Conservation (phyloP, 306 rosid species). For the Carpinus viminea region DNA sequence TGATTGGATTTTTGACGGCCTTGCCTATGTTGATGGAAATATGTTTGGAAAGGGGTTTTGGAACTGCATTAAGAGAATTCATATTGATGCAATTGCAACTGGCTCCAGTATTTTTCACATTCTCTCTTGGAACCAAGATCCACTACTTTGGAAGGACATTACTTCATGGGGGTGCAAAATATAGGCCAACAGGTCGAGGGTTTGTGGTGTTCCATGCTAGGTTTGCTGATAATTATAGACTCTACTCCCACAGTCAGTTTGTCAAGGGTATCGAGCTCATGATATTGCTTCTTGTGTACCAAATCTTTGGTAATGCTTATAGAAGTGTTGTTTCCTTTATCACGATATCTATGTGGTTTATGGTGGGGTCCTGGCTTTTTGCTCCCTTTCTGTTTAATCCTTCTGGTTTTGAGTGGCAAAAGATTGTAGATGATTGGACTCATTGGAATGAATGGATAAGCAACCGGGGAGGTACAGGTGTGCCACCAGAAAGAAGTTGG, state of each 20-base stretch:
- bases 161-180: constrained; percentile 98
- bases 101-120: constrained; percentile 96
- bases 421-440: constrained; percentile 97
- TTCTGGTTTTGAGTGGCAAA: constrained; percentile 99
- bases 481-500: constrained; percentile 92
- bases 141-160: constrained; percentile 96
- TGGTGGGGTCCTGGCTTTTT: constrained; percentile 98
- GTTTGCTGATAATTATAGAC: constrained; percentile 97
- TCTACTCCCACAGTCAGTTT: constrained; percentile 96
- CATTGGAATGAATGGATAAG: constrained; percentile 99
- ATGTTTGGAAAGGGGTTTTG: constrained; percentile 94
- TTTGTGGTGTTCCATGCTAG: constrained; percentile 98
- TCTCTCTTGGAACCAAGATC: constrained; percentile 94
- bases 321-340: constrained; percentile 83
- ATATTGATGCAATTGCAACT: constrained; percentile 92
- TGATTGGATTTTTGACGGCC: constrained; percentile 93
- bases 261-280: constrained; percentile 97
- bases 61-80: constrained; percentile 94
- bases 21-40: constrained; percentile 98
- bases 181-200: constrained; percentile 94
- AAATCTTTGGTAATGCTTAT: constrained; percentile 75
- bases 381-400: constrained; percentile 98
- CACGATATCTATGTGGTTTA: constrained; percentile 92
- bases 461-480: constrained; percentile 92
- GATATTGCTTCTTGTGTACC: constrained; percentile 83